Evolutionary conservation across 2,329 filamentous ascomycete genomes (phyloP), one percentile per base, ranked within the genome.

Genomic region (Xylaria sp.): DNA sequence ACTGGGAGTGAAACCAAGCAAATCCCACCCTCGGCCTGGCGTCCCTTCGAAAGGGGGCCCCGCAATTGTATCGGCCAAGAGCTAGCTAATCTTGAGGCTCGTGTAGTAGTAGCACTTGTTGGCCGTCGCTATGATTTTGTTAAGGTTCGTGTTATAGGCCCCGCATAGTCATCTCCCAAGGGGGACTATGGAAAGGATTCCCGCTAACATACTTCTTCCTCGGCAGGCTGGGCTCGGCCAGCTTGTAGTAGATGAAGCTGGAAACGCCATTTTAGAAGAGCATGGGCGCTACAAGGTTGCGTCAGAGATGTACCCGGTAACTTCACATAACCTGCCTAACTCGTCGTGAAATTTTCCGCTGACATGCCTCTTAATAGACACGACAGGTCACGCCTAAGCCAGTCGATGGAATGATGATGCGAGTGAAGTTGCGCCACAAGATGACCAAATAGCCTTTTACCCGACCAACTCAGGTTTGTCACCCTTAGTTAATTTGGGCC

Each of bases 231-330:
- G 63, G 1, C n/a, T 60, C 14, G 63, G 63, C 30, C 9, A 53
- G 17, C 1, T 65, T 30, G 55, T 6, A 48, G 8, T 30, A 1
- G 50, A 65, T 4, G 27, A 24, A 19, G 1, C 14, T 27, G 32
- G 34, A 27, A 51, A 39, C 7, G 7, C 34, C 2, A 36, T 36
- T 36, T 36, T 17, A 34, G 12, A 51, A 17, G 12, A 51, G 12
- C 9, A 30, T 17, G 58, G 42, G 1, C 4, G n/a, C 5, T 50
- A 19, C 32, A 36, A 21, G 9, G 47, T 51, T 27, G 32, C 21
- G 19, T 51, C 27, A 6, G 58, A 61, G 21, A 9, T 61, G 47
- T 61, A 61, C 19, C n/a, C 30, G 6, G 58, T 61, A 32, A 51
- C 30, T 51, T 34, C 45, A 21, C n/a, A 17, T 11, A 56, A 56